Conservation (phyloP, 176 grass and related monocot genomes). For the Eragrostis curvula region DNA sequence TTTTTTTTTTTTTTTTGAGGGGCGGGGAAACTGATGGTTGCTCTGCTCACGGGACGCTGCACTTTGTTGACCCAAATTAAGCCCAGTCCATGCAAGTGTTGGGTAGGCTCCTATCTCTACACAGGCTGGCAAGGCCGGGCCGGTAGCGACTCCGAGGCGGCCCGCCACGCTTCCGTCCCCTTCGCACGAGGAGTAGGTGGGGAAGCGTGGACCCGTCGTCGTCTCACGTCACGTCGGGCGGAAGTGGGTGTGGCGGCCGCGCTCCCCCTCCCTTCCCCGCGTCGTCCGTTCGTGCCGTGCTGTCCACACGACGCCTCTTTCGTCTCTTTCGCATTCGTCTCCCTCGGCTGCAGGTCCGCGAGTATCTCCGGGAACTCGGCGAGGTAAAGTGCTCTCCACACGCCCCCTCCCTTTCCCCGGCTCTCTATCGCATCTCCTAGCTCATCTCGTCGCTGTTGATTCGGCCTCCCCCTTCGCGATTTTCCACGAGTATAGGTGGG, state of each 20-base stretch:
- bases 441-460: background rate
- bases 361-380: conserved; percentile 32
- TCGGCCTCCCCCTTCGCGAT: background rate
- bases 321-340: conserved; percentile 13
- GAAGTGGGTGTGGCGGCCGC: conserved; percentile 15
- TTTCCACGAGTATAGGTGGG: background rate
- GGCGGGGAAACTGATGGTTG: too few relatives aligned
- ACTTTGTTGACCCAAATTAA: background rate
- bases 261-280: background rate
- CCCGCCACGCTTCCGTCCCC: background rate
- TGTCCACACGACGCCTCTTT: conserved; percentile 17
- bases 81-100: background rate
- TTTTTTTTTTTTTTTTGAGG: too few relatives aligned
- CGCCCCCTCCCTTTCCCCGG: background rate
- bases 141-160: background rate
- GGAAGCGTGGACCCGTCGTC: conserved; percentile 12
- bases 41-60: too few relatives aligned
- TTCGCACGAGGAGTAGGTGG: background rate
- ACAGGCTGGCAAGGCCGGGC: background rate
- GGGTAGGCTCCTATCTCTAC: too few relatives aligned
- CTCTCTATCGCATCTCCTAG: background rate
- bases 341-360: background rate
- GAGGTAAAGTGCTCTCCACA: conserved; percentile 21
- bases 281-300: conserved; percentile 20
- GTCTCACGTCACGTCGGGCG: conserved; percentile 7